These are phyloP conservation scores for Sporothrix variecibatus DNA, from an alignment of 2,329 filamentous ascomycete genomes.

Conservation along the genomic window DNA sequence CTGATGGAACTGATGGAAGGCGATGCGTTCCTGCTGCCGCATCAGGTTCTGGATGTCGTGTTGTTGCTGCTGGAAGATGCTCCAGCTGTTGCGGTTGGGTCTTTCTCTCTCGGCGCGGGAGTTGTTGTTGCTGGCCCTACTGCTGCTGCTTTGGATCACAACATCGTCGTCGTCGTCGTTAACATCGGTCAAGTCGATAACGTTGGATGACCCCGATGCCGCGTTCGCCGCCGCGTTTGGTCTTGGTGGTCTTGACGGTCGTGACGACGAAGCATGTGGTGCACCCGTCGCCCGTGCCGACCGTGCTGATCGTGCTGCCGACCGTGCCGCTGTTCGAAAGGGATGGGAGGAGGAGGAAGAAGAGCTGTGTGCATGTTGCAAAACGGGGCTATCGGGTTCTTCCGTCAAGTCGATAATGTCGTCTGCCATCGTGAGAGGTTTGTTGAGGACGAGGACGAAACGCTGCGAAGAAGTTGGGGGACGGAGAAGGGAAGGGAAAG, in stretches of 20 bases:
- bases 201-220: not conserved
- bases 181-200: constrained; percentile 23
- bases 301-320: not conserved
- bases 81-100: not conserved
- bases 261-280: too few relatives aligned
- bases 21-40: not conserved
- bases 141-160: not conserved
- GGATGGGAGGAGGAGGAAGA: not conserved
- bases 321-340: not conserved
- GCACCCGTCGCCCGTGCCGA: not conserved
- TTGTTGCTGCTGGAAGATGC: not conserved
- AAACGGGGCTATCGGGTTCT: constrained; percentile 51
- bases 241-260: not conserved
- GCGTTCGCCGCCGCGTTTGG: not conserved
- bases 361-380: constrained; percentile 14
- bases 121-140: not conserved
- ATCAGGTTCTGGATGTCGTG: not conserved
- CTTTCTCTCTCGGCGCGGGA: not conserved
- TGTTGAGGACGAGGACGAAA: too few relatives aligned
- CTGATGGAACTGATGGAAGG: not conserved
- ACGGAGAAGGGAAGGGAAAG: not conserved
- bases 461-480: not conserved
- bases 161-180: constrained; percentile 3
- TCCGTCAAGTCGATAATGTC: constrained; percentile 52
- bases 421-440: not conserved